Base-by-base conservation (phyloP, 2,329 filamentous ascomycete species). In the Hymenoscyphus fraxineus region DNA sequence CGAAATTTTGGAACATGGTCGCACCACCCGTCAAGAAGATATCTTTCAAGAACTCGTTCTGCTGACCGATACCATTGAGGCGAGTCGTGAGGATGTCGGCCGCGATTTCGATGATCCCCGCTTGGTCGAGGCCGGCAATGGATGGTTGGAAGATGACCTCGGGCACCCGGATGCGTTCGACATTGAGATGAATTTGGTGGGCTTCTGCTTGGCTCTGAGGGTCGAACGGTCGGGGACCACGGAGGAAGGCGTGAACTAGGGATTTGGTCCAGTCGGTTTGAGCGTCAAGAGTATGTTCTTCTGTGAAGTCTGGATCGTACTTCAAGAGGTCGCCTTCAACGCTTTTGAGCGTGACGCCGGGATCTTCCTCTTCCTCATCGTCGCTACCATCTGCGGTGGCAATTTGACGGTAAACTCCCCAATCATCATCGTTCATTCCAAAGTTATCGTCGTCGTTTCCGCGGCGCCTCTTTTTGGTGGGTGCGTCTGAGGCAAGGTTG, bases 1-100 rank as follows among this genome's bases (percentile, higher is more conserved):
- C 93, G 74, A 99, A 97, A 68, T 90, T 90, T 65, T 85, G 79
- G 78, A 97, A 97, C 57, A 96, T 79, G 0, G 91, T 92, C 76
- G 94, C 94, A 16, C 96, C 95, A n/a, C 95, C 94, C 0, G 94
- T 98, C 51, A 98, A 78, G 80, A 99, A 98, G 44, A 99, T 84
- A 75, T 99, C 94, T 57, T 86, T 87, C 27, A 97, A 79, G 55
- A 97, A 87, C 56, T 86, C 86, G 69, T 89, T 83, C 64, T 88
- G 86, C 68, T 86, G 77, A 39, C 77, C 77, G 61, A 85, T 73
- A 59, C 80, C 80, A 1, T 79, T 80, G 13, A 98, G 86, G 2
- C 95, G 88, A 77, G 96, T 91, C 57, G 86, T 92, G 31, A 98
- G 82, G 67, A 99, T 95, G 73, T 96, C 92, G 16, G 92, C 89